Base-by-base conservation (phyloP, 148 eudicot genomes). In the Linanthus parryae region DNA sequence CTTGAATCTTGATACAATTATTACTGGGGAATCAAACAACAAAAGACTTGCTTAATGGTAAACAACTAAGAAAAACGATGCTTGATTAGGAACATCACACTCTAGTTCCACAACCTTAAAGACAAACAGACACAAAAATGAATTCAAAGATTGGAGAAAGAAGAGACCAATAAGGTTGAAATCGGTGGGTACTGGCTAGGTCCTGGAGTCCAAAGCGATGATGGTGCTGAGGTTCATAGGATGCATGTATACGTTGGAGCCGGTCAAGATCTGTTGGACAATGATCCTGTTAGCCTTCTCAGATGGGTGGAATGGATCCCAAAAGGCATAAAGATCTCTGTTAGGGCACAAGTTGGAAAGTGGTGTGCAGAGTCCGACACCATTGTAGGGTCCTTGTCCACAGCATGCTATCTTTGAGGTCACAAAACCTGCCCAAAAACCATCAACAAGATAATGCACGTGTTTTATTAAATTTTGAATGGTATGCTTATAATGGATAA, bases 151-250 rank as follows among this genome's bases (percentile, higher is more conserved):
- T n/a, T n/a, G n/a, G n/a, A n/a, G n/a, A n/a, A n/a, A n/a, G n/a
- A n/a, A n/a, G n/a, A n/a, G n/a, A n/a, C n/a, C n/a, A n/a, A n/a
- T n/a, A n/a, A n/a, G n/a, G n/a, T n/a, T n/a, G n/a, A n/a, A n/a
- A n/a, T n/a, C n/a, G n/a, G n/a, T n/a, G n/a, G n/a, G n/a, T n/a
- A n/a, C 1, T 38, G 3, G 26, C 16, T 28, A 55, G 10, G 40
- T 27, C 56, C 13, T 42, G 34, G 59, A 62, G 68, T 74, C 79
- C 55, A 74, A 12, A 21, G 66, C 75, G 56, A 75, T 11, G 57
- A 75, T 66, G 29, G 72, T 75, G 66, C 75, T 70, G 38, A 74
- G 75, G 21, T 74, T 74, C 79, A 74, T 70, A 5, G 79, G 79
- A 36, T 44, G 33, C 79, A 74, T 74, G 61, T 74, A 74, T 9